Base-by-base conservation (phyloP, 2,329 filamentous ascomycete genomes). In the Lasiodiplodia citricola region DNA sequence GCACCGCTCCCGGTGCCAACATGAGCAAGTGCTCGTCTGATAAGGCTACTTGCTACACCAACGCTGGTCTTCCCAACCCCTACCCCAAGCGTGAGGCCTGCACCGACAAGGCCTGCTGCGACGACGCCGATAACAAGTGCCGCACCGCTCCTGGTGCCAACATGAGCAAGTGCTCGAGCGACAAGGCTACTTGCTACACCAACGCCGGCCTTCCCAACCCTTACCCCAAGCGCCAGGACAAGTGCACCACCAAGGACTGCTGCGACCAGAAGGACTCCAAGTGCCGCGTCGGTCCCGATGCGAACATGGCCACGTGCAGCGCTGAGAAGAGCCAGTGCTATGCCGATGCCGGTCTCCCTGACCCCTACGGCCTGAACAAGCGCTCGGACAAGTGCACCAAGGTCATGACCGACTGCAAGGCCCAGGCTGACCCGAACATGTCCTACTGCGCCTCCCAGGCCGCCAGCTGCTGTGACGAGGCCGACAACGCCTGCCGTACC, bases 131-230 rank as follows among this genome's bases (percentile, higher is more conserved):
- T 28, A 58, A 23, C 65, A 21, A 31, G 23, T 67, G 65, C 65
- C 65, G 65, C 41, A 23, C 25, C 18, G 52, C 37, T 7, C 37
- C 37, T 6, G 65, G 11, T 0, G 65, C 65, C 25, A 67, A 58
- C 54, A 58, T 58, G 65, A n/a, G 23, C 18, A 25, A 21, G 0
- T 67, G 65, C 54, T 58, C 65, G 8, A 16, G 35, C 16, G n/a
- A 58, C 18, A 67, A 58, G 65, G 25, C 38, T 2, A 0, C 14
- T 4, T 67, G 65, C 41, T 67, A 67, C 25, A 54, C 21, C 16
- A 25, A 5, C 11, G 64, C 54, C 7, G 54, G 54, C 18, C 64
- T 67, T n/a, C 37, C 51, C 16, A 67, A n/a, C 64, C 64, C 64
- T 10, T 67, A 67, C 52, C 23, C 16, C 37, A 56, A 56, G 64